Percentiles rank a stretch among this genome's conserved stretches.
These are phyloP conservation scores for Saccharomyces hybrid DNA, from an alignment of 1,139 yeast species.

Conservation along the genomic window DNA sequence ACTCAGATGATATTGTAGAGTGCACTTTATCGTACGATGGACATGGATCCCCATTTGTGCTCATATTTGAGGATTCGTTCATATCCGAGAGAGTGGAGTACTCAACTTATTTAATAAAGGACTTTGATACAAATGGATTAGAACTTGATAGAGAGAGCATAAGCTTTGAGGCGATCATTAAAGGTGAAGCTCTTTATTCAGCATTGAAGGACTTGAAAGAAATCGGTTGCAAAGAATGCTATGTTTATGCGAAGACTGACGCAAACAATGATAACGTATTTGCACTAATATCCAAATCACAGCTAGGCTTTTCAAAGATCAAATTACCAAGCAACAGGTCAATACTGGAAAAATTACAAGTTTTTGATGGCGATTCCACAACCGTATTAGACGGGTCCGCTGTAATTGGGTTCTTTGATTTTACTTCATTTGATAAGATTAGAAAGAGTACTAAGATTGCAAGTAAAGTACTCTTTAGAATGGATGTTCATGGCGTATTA, in stretches of 20 bases:
- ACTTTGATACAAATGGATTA: conserved; percentile 33
- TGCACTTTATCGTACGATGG: conserved; percentile 46
- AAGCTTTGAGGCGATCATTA: conserved; percentile 57
- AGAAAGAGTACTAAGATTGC: conserved; percentile 50
- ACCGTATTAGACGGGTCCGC: conserved; percentile 30
- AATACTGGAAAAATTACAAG: conserved; percentile 46
- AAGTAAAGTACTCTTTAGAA: conserved; percentile 50
- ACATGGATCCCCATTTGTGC: conserved; percentile 55
- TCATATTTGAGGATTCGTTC: conserved; percentile 63
- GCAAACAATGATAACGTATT: conserved; percentile 22
- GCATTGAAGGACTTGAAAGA: conserved; percentile 62
- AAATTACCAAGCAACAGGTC: conserved; percentile 58
- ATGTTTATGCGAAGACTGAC: conserved; percentile 40
- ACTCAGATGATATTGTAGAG: conserved; percentile 34
- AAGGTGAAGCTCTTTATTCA: conserved; percentile 57
- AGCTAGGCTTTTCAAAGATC: conserved; percentile 60
- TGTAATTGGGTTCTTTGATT: conserved; percentile 42
- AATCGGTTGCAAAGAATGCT: conserved; percentile 53
- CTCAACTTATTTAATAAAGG: conserved; percentile 44
- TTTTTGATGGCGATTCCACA: conserved; percentile 24
- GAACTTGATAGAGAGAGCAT: conserved; percentile 46
- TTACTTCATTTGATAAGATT: conserved; percentile 45
- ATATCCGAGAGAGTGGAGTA: conserved; percentile 69
- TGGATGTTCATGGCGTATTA: conserved; percentile 47
- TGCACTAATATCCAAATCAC: conserved; percentile 54